Evolutionary conservation across 257 asterid species (phyloP).

Genomic region (Henckelia pumila): DNA sequence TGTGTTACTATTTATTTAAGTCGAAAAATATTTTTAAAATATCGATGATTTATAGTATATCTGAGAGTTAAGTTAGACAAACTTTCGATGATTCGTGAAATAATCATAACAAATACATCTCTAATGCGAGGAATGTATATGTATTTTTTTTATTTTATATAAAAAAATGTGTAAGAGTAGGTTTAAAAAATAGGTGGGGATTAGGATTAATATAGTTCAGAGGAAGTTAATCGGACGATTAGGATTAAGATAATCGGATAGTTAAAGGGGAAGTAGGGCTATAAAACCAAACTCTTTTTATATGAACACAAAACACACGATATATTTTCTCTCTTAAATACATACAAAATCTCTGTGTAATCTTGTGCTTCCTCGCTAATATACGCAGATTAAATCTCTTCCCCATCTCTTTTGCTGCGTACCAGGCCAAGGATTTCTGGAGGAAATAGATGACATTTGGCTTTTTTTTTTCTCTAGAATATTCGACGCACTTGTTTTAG

Average conservation of each 20-base stretch:
- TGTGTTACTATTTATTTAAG: too few species aligned
- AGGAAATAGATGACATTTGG: conserved; percentile 17
- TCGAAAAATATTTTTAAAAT: too few species aligned
- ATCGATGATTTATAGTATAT: too few species aligned
- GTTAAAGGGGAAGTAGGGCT: conserved; percentile 21
- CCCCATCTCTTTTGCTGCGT: conserved; percentile 18
- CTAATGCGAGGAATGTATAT: too few species aligned
- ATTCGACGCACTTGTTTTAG: conserved; percentile 18
- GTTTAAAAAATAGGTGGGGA: too few species aligned
- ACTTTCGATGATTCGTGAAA: too few species aligned
- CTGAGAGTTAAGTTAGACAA: too few species aligned
- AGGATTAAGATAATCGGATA: not conserved
- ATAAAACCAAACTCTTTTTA: conserved; percentile 23
- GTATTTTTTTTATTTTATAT: too few species aligned
- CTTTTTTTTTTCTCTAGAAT: conserved; percentile 5
- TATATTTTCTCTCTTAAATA: conserved; percentile 23
- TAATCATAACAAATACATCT: too few species aligned
- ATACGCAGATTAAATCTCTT: conserved; percentile 26
- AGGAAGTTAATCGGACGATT: not conserved
- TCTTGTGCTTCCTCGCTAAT: conserved; percentile 18
- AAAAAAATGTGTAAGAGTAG: too few species aligned
- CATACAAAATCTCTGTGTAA: conserved; percentile 36
- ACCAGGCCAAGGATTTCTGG: conserved; percentile 17
- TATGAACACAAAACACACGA: conserved; percentile 21
- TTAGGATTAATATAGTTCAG: not conserved